phyloP scores from a whole-genome alignment of 192 early-diverging fungal species.

The Entomortierella lignicola region DNA sequence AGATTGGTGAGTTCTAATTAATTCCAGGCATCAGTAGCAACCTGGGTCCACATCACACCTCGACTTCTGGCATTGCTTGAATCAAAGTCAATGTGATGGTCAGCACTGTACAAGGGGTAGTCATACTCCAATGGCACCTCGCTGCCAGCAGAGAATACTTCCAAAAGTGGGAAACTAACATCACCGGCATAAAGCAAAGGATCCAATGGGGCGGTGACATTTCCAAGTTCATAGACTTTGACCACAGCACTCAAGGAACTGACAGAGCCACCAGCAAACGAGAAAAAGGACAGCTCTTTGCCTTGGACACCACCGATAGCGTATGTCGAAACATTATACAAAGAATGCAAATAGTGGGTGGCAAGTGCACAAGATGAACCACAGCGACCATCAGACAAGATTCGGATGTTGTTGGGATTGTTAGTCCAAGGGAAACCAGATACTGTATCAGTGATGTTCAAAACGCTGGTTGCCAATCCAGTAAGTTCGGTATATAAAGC shows the following conservation, averaged over 20 bases:
- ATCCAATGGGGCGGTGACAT: not conserved
- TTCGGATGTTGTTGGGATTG: constrained; percentile 17
- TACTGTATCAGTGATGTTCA: not conserved
- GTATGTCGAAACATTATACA: constrained; percentile 18
- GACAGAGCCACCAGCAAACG: constrained; percentile 29
- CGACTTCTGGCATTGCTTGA: not conserved
- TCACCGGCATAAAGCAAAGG: constrained; percentile 5
- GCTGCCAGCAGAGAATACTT: constrained; percentile 2
- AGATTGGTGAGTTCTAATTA: not conserved
- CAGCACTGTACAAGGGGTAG: not conserved
- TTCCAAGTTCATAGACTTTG: not conserved
- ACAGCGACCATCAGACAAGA: constrained; percentile 27
- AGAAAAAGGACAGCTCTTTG: constrained; percentile 9
- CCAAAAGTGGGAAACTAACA: constrained; percentile 6
- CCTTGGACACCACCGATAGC: constrained; percentile 11
- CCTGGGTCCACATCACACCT: constrained; percentile 11
- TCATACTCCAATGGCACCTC: constrained; percentile 16
- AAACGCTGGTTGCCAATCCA: not conserved
- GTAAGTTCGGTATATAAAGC: constrained; percentile 1
- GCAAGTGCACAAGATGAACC: constrained; percentile 19
- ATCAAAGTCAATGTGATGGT: constrained; percentile 2
- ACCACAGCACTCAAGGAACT: not conserved
- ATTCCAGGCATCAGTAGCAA: constrained; percentile 15
- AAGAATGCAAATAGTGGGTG: not conserved
- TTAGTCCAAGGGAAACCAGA: constrained; percentile 21